Percentiles rank a stretch among this genome's conserved stretches.
phyloP scores from a whole-genome alignment of 305 asterid genomes.

The Galium porrigens region DNA sequence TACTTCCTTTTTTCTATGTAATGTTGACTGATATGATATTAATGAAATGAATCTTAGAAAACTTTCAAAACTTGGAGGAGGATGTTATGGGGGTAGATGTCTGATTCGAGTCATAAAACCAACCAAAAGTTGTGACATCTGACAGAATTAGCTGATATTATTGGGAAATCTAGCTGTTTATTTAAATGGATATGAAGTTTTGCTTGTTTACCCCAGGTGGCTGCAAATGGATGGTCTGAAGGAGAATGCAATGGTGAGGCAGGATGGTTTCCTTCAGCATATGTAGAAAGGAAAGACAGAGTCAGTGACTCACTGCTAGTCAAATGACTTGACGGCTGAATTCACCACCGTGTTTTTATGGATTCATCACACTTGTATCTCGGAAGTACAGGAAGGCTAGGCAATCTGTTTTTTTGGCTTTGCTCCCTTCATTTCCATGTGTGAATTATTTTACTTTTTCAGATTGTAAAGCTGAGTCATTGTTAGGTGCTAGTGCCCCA shows the following conservation, averaged over 20 bases:
- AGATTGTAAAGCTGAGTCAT: conserved; percentile 1
- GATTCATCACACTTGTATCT: neutral
- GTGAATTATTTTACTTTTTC: neutral
- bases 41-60: neutral
- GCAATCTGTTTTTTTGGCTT: conserved; percentile 1
- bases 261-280: conserved; percentile 96
- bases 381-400: conserved; percentile 2
- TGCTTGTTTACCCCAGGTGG: conserved; percentile 26
- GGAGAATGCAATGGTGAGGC: conserved; percentile 77
- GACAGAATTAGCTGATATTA: neutral
- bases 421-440: neutral
- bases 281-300: conserved; percentile 37
- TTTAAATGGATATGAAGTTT: neutral
- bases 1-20: neutral
- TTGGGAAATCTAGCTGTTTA: neutral
- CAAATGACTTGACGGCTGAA: conserved; percentile 21
- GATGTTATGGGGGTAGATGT: neutral
- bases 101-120: neutral
- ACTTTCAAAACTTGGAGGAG: neutral
- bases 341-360: neutral
- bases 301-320: conserved; percentile 27
- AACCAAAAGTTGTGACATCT: neutral
- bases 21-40: neutral
- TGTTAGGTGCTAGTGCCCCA: neutral
- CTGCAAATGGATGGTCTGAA: conserved; percentile 85